phyloP scores from a whole-genome alignment of 2,329 filamentous ascomycete species.

The Calonectria fujianensis region DNA sequence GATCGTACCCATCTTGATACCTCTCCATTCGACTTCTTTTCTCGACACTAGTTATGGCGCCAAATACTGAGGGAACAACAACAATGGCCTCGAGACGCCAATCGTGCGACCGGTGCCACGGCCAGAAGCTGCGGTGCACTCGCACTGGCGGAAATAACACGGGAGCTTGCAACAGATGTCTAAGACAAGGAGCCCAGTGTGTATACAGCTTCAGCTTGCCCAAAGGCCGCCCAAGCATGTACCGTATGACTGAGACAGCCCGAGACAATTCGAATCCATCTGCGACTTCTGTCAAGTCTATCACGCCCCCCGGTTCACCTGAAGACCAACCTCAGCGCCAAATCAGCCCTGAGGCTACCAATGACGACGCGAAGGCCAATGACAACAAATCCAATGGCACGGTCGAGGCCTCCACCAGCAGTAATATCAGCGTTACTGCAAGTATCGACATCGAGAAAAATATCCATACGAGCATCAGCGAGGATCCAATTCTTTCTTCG shows the following conservation, averaged over 20 bases:
- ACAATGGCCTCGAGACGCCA: not conserved
- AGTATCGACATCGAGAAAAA: not conserved
- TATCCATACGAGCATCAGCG: not conserved
- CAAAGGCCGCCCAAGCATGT: not conserved
- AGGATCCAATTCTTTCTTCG: not conserved
- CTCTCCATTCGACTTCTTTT: not conserved
- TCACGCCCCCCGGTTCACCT: not conserved
- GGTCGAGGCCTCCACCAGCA: not conserved
- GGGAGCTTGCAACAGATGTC: not conserved
- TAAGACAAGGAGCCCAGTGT: not conserved
- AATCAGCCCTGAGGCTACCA: not conserved
- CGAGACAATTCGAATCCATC: not conserved
- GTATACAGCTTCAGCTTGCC: not conserved
- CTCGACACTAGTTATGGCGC: not conserved
- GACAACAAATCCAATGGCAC: not conserved
- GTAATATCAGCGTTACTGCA: not conserved
- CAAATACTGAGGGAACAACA: not conserved
- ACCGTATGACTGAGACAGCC: not conserved
- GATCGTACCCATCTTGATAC: not conserved
- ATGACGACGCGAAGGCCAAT: not conserved
- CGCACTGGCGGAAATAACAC: not conserved
- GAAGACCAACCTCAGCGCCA: not conserved
- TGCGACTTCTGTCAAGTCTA: not conserved
- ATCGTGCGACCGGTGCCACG: constrained; percentile 2
- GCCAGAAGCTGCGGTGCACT: not conserved